Conservation (phyloP, 208 protist genomes). For the Histomonas meleagridis region DNA sequence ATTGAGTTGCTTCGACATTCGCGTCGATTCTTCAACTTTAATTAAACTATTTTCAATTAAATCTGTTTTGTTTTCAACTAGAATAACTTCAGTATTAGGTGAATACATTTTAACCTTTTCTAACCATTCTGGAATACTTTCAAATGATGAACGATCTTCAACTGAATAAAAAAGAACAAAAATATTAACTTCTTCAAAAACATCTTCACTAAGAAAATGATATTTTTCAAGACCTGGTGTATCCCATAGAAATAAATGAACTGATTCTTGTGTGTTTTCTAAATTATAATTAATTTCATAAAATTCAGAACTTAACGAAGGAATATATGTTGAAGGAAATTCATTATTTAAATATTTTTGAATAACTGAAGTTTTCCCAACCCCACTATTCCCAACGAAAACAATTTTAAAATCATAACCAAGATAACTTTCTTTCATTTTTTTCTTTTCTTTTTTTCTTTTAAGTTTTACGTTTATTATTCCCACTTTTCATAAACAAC, state of each 20-base stretch:
- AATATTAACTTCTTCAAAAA: not conserved
- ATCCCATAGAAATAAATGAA: constrained; percentile 12
- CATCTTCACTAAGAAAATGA: not conserved
- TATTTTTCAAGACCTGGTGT: not conserved
- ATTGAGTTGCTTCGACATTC: not conserved
- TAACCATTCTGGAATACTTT: not conserved
- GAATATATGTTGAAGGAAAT: not conserved
- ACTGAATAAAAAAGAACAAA: not conserved
- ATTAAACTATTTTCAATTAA: not conserved
- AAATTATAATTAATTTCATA: not conserved
- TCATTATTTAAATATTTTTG: not conserved
- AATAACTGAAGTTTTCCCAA: not conserved
- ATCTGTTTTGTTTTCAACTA: constrained; percentile 31
- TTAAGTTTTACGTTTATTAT: too few relatives aligned
- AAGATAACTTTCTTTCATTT: not conserved
- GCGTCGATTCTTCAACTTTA: not conserved
- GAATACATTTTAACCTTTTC: not conserved
- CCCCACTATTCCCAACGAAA: not conserved
- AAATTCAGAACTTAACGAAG: not conserved
- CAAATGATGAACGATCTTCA: not conserved
- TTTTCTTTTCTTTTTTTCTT: too few relatives aligned
- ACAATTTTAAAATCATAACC: constrained; percentile 16
- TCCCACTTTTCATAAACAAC: too few relatives aligned
- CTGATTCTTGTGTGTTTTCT: not conserved
- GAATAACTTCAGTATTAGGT: not conserved